A percentile compares a stretch with the other conserved stretches of the same genome.
Conservation (phyloP, 2,329 filamentous ascomycete species). For the Daldinia sp. region DNA sequence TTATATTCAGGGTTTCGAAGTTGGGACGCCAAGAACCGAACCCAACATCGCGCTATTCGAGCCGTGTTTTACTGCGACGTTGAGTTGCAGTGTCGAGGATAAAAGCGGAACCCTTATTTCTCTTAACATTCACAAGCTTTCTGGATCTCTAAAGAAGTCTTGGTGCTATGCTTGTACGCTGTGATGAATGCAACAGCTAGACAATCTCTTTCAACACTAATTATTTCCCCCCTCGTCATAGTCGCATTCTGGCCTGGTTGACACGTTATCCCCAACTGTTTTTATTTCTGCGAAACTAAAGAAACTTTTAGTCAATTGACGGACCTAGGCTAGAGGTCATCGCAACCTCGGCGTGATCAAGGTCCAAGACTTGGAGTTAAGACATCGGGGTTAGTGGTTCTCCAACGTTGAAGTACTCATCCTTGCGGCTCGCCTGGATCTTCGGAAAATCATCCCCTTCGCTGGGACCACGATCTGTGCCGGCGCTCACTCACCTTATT, state of each 20-base stretch:
- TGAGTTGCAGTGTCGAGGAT: constrained; percentile 21
- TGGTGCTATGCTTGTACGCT: constrained; percentile 11
- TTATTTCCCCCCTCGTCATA: constrained; percentile 20
- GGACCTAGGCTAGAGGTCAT: no score
- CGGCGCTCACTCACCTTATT: constrained; percentile 2
- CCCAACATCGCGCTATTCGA: constrained; percentile 20
- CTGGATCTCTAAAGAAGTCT: constrained; percentile 8
- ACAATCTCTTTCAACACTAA: constrained; percentile 6
- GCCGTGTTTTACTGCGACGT: constrained; percentile 35
- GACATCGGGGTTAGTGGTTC: neutral
- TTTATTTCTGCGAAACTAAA: constrained; percentile 21
- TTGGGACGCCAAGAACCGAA: constrained; percentile 36
- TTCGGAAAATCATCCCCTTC: constrained; percentile 20
- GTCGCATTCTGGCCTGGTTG: constrained; percentile 30
- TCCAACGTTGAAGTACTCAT: constrained; percentile 9
- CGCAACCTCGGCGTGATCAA: no score
- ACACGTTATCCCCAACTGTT: constrained; percentile 14
- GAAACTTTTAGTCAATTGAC: constrained; percentile 11
- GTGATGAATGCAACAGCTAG: constrained; percentile 6
- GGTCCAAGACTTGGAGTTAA: neutral
- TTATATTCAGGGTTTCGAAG: constrained; percentile 17
- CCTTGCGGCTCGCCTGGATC: constrained; percentile 21
- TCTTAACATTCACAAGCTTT: constrained; percentile 10
- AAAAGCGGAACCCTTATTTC: constrained; percentile 24
- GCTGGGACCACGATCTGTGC: neutral